phyloP scores from a whole-genome alignment of 768 basidiomycete genomes.

The Mrakia gelida region DNA sequence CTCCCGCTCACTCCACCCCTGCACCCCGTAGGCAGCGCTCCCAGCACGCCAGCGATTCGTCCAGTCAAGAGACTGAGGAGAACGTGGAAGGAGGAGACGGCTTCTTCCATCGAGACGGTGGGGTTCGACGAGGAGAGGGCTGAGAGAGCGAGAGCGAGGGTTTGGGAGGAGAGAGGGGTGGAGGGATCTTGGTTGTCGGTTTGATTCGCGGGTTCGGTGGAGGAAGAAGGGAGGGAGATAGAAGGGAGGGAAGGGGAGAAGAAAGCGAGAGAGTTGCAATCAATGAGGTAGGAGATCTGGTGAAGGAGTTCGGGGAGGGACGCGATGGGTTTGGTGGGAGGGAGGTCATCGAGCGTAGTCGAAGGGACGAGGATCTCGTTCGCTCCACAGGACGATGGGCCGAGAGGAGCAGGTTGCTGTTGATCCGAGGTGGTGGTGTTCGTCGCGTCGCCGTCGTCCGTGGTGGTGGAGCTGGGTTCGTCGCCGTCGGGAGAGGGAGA shows the following conservation, averaged over 20 bases:
- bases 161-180: constrained; percentile 47
- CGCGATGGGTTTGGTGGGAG: not conserved
- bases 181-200: constrained; percentile 58
- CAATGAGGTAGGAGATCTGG: constrained; percentile 9
- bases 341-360: not conserved
- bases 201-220: constrained; percentile 27
- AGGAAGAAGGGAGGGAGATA: constrained; percentile 63
- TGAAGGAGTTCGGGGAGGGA: constrained; percentile 2
- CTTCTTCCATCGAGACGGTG: constrained; percentile 82
- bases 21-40: constrained; percentile 77
- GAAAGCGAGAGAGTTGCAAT: constrained; percentile 19
- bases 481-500: constrained; percentile 12
- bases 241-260: constrained; percentile 53
- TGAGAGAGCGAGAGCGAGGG: constrained; percentile 77
- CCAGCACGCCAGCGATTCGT: constrained; percentile 79
- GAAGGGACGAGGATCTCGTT: constrained; percentile 47
- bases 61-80: constrained; percentile 82
- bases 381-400: constrained; percentile 59
- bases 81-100: constrained; percentile 84
- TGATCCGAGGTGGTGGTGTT: constrained; percentile 16
- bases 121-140: constrained; percentile 81
- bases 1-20: constrained; percentile 38
- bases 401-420: constrained; percentile 49
- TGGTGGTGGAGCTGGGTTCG: constrained; percentile 5
- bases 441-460: not conserved